Evolutionary conservation across 2,329 filamentous ascomycete species (phyloP).

Genomic region (Xylariaceae sp.): DNA sequence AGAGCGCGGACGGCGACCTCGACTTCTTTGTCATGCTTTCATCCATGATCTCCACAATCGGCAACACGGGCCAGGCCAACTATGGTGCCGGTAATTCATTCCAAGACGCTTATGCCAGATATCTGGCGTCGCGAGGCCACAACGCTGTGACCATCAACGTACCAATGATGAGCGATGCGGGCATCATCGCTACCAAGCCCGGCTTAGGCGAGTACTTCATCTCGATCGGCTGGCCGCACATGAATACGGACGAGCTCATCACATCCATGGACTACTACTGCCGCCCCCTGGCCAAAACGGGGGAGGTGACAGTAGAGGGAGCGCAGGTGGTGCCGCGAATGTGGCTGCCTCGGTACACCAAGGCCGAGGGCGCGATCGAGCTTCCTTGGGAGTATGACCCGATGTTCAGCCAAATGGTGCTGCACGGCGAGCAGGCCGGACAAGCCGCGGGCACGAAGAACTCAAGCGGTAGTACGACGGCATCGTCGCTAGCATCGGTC

Average conservation of each 20-base stretch:
- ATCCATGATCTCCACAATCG: conserved; percentile 1
- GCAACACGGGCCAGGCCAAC: conserved; percentile 16
- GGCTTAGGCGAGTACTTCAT: conserved; percentile 4
- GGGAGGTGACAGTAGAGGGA: conserved; percentile 3
- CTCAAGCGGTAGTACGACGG: neutral
- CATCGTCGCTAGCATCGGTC: neutral
- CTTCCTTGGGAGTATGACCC: conserved; percentile 5
- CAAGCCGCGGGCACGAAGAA: neutral
- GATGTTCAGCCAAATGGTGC: conserved; percentile 5
- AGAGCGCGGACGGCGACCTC: neutral
- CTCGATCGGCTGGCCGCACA: conserved; percentile 9
- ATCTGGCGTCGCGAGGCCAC: conserved; percentile 17
- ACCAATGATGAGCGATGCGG: conserved; percentile 24
- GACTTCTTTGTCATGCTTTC: conserved; percentile 8
- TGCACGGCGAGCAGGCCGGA: neutral
- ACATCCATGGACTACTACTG: conserved; percentile 20
- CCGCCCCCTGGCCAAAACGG: conserved; percentile 10
- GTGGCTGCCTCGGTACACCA: conserved; percentile 8
- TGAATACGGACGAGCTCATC: conserved; percentile 22
- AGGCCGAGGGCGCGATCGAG: conserved; percentile 2
- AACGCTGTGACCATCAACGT: conserved; percentile 22
- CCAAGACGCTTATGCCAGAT: conserved; percentile 20
- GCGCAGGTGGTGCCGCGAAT: conserved; percentile 5
- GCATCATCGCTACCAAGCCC: conserved; percentile 21
- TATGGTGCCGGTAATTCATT: conserved; percentile 21